Evolutionary conservation across 495 filamentous ascomycete genomes (phyloP).

Genomic region (Hypoxylon fuscum): DNA sequence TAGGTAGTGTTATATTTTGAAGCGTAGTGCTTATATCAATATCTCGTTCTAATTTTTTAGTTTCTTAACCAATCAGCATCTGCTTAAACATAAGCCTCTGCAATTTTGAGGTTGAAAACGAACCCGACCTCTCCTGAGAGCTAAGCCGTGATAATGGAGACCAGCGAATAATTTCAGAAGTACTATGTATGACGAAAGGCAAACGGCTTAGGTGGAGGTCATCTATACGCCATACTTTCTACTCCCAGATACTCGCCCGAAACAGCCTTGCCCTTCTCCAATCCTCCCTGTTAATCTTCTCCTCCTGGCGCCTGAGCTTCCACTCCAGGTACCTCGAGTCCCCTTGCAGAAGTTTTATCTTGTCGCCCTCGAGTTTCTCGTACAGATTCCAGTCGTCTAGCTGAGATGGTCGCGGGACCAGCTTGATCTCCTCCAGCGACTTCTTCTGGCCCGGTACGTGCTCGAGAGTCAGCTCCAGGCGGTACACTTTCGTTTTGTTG

Average conservation of each 20-base stretch:
- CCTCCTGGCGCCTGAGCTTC: constrained; percentile 40
- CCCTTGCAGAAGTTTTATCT: constrained; percentile 38
- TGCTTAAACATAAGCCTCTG: too few species aligned
- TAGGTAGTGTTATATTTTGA: too few species aligned
- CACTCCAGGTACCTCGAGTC: constrained; percentile 40
- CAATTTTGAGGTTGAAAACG: too few species aligned
- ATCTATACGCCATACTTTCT: background rate
- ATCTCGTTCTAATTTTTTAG: too few species aligned
- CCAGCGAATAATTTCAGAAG: too few species aligned
- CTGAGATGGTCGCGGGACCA: constrained; percentile 55
- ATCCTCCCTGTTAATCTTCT: constrained; percentile 38
- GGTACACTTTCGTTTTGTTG: constrained; percentile 38
- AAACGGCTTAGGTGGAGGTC: too few species aligned
- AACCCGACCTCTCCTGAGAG: too few species aligned
- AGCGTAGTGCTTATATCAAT: too few species aligned
- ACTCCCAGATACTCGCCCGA: constrained; percentile 29
- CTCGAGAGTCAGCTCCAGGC: constrained; percentile 49
- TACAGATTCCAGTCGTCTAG: constrained; percentile 58
- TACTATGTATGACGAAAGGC: too few species aligned
- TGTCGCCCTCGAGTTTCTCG: constrained; percentile 50
- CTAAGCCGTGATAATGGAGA: too few species aligned
- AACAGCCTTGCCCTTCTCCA: constrained; percentile 41
- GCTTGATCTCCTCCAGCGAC: constrained; percentile 41
- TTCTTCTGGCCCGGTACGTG: constrained; percentile 43
- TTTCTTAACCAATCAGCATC: too few species aligned